Percentiles rank a stretch among this genome's conserved stretches.
phyloP scores from a whole-genome alignment of 2,329 filamentous ascomycete species.

The Balansia obtecta region DNA sequence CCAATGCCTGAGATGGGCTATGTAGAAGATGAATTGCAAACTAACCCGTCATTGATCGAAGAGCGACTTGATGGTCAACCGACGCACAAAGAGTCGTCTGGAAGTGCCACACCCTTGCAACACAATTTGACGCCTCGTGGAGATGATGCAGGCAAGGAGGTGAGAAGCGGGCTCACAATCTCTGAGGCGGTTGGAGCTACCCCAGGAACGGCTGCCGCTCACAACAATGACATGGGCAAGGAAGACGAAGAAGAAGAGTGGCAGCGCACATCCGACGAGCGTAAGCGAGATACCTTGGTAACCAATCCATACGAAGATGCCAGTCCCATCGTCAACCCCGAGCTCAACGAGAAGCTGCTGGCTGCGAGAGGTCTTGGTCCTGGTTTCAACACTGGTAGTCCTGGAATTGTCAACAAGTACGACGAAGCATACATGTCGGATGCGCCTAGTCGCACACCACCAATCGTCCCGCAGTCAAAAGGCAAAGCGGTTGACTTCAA shows the following conservation, averaged over 20 bases:
- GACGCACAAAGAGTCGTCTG: conserved; percentile 37
- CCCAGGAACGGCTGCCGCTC: conserved; percentile 30
- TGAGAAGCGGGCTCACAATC: conserved; percentile 25
- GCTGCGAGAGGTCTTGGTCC: conserved; percentile 25
- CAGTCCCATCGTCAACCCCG: conserved; percentile 47
- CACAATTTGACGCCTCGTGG: conserved; percentile 17
- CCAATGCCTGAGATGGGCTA: conserved; percentile 71
- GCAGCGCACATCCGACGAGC: conserved; percentile 47
- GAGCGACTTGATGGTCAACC: conserved; percentile 50
- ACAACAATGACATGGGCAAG: conserved; percentile 42
- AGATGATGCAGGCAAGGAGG: conserved; percentile 17
- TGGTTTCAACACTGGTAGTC: conserved; percentile 42
- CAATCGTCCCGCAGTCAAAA: conserved; percentile 35
- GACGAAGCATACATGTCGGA: conserved; percentile 92
- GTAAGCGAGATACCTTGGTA: conserved; percentile 52
- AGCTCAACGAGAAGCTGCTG: conserved; percentile 37
- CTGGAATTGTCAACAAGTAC: conserved; percentile 44
- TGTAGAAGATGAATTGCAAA: conserved; percentile 55
- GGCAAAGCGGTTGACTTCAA: conserved; percentile 43
- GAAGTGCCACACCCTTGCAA: conserved; percentile 38
- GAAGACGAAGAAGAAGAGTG: conserved; percentile 53
- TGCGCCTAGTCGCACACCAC: conserved; percentile 42
- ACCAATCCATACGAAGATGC: conserved; percentile 57
- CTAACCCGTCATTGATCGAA: conserved; percentile 74
- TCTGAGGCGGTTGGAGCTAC: conserved; percentile 41